Evolutionary conservation across 768 basidiomycete species (phyloP), one percentile per base, ranked within the genome.

Genomic region (Hemileccinum impolitum): DNA sequence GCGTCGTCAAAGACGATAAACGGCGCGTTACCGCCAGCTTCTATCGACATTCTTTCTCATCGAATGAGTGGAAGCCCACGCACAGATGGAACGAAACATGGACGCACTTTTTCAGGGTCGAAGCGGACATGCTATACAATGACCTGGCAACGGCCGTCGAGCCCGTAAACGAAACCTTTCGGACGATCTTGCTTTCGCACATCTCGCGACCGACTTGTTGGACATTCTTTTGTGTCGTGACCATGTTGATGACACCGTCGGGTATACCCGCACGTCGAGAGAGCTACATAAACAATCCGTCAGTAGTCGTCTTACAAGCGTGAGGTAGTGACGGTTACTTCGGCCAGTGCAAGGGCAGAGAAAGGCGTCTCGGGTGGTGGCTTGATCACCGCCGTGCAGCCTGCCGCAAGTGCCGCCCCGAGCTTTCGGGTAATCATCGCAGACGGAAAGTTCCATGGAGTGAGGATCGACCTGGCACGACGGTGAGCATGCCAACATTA

Each of bases 1-100:
- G 94, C 95, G 61, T 98, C 96, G 54, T 93, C 89, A 65, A 99
- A 98, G 7, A 99, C 89, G 57, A 98, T 96, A 68, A 99, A 94
- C 0, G 95, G 89, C 0, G 94, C 84, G 57, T 98, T 98, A 25
- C 96, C 95, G 13, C 94, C 92, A 25, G 93, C 89, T 70, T 95
- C 93, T 32, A 93, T 68, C 2, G 91, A 91, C 10, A 83, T 64
- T 54, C 82, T 74, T 40, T 47, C 42, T 42, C 32, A 37, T 15
- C 43, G 31, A 31, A 38, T 54, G 25, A 54, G 39, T 17, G n/a
- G 17, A 41, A 23, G 48, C 21, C 11, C 10, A 40, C 15, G n/a
- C 36, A 10, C 30, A 19, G 15, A 31, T 30, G 6, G 18, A 43
- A 39, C 5, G 18, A 15, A 14, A 18, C 23, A 21, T 18, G 44